Evolutionary conservation across 164 flowering plant species (phyloP).

Genomic region (Umbilicus rupestris): DNA sequence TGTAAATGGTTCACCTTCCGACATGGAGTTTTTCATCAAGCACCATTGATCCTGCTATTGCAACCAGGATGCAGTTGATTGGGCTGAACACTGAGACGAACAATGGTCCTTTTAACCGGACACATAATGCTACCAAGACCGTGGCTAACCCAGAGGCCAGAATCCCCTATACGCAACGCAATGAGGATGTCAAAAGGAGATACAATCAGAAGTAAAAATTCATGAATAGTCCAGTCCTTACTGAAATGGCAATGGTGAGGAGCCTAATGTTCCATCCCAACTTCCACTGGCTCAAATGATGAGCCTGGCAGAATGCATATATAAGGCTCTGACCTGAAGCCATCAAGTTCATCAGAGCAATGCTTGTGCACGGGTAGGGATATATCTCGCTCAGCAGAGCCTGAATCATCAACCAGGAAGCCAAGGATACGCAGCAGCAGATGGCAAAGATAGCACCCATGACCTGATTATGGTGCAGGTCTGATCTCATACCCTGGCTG

Average conservation of each 20-base stretch:
- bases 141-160: conserved; percentile 33
- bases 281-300: conserved; percentile 37
- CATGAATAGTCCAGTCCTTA: neutral
- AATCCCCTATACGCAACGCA: conserved; percentile 24
- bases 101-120: conserved; percentile 37
- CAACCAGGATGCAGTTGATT: conserved; percentile 40
- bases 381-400: conserved; percentile 8
- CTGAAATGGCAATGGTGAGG: conserved; percentile 27
- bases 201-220: neutral
- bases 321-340: conserved; percentile 23
- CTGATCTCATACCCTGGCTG: neutral
- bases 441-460: conserved; percentile 26
- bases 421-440: conserved; percentile 16
- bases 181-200: neutral
- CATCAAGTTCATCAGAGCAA: conserved; percentile 34
- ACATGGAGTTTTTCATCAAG: conserved; percentile 35
- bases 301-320: conserved; percentile 25
- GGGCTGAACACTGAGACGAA: conserved; percentile 50
- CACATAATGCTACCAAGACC: conserved; percentile 32
- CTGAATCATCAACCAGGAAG: too few species aligned
- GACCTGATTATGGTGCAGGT: conserved; percentile 13
- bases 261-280: conserved; percentile 46
- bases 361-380: conserved; percentile 33
- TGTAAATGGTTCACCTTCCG: conserved; percentile 26
- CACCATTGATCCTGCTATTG: conserved; percentile 29